Conservation (phyloP, 768 basidiomycete species). For the Xerocomellus dryophilus region DNA sequence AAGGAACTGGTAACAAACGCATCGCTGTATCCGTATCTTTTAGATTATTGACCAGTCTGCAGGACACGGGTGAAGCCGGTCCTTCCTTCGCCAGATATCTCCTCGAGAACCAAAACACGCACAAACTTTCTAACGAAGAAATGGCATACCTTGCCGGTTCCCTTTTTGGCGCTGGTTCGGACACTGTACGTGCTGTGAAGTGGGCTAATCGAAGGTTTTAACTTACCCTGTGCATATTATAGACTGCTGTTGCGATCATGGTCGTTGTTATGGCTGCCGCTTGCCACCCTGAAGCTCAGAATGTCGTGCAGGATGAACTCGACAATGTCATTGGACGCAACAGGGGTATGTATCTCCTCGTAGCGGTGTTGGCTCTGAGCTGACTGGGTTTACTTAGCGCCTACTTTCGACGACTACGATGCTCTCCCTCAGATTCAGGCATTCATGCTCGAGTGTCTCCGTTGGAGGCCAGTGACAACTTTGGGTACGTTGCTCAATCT, state of each 20-base stretch:
- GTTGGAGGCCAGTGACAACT: slow-evolving; percentile 41
- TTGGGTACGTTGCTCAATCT: slow-evolving; percentile 20
- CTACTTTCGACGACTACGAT: slow-evolving; percentile 40
- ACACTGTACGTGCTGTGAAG: slow-evolving; percentile 41
- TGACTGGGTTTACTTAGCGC: slow-evolving; percentile 26
- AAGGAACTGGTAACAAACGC: slow-evolving; percentile 39
- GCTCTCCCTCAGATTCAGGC: slow-evolving; percentile 38
- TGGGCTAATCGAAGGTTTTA: neutral
- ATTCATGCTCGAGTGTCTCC: slow-evolving; percentile 39
- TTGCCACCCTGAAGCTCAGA: slow-evolving; percentile 51
- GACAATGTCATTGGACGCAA: slow-evolving; percentile 51
- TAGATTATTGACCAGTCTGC: neutral
- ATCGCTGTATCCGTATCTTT: neutral
- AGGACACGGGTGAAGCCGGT: slow-evolving; percentile 25
- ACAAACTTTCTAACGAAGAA: slow-evolving; percentile 54
- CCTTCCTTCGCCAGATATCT: slow-evolving; percentile 58
- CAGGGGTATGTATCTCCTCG: slow-evolving; percentile 18
- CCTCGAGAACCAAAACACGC: slow-evolving; percentile 51
- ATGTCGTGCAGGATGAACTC: slow-evolving; percentile 50
- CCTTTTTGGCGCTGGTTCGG: slow-evolving; percentile 66
- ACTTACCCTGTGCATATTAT: neutral
- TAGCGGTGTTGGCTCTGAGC: neutral
- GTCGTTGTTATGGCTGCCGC: slow-evolving; percentile 57
- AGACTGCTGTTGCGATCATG: slow-evolving; percentile 57
- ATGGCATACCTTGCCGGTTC: slow-evolving; percentile 61